Evolutionary conservation across 805 yeast genomes (phyloP).

Genomic region (Metschnikowia drakensbergensis): DNA sequence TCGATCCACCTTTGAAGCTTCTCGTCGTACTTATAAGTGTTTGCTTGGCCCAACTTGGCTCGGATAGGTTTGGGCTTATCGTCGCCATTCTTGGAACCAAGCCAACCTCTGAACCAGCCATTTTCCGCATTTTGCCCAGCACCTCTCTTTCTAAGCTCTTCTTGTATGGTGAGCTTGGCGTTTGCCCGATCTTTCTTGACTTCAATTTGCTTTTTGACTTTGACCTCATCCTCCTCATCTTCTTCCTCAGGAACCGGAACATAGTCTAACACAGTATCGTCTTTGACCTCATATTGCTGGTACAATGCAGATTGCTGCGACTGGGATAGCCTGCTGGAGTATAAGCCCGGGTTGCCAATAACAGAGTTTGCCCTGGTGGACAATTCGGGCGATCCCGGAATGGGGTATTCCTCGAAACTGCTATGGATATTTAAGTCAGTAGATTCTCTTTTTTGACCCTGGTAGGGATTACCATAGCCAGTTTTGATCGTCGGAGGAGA

Average conservation of each 20-base stretch:
- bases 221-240: conserved; percentile 44
- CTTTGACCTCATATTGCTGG: conserved; percentile 43
- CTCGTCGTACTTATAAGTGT: conserved; percentile 74
- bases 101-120: conserved; percentile 50
- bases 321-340: conserved; percentile 40
- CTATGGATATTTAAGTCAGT: conserved; percentile 12
- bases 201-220: conserved; percentile 32
- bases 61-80: conserved; percentile 64
- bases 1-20: conserved; percentile 85
- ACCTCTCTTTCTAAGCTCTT: conserved; percentile 15
- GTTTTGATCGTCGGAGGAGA: conserved; percentile 8
- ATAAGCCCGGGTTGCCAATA: conserved; percentile 32
- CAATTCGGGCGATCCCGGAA: conserved; percentile 43
- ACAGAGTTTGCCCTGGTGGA: conserved; percentile 45
- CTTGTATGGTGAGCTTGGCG: conserved; percentile 17
- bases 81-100: conserved; percentile 39
- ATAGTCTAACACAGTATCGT: conserved; percentile 42
- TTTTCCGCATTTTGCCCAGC: conserved; percentile 20
- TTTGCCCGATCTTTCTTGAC: conserved; percentile 29
- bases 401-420: conserved; percentile 39
- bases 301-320: conserved; percentile 43
- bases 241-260: conserved; percentile 42
- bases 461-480: conserved; percentile 29
- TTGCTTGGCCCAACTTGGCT: conserved; percentile 80
- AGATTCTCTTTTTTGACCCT: conserved; percentile 10